phyloP scores from a whole-genome alignment of 192 early-diverging fungal genomes.

The Gigaspora rosea region DNA sequence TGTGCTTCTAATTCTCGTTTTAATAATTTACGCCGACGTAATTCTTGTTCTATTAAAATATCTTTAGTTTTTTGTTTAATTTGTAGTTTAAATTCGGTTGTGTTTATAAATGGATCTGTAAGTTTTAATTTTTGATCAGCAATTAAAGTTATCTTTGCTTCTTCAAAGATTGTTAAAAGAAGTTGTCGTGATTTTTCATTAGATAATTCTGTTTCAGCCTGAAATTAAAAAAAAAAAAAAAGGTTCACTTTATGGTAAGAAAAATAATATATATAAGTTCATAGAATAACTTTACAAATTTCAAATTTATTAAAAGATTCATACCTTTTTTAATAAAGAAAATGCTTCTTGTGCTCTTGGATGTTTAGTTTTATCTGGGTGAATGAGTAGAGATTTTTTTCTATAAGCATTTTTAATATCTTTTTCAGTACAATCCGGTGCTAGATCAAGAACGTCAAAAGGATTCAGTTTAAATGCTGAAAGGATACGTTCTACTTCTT shows the following conservation, averaged over 20 bases:
- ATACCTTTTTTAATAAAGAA: constrained; percentile 52
- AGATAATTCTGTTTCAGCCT: constrained; percentile 57
- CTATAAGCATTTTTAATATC: constrained; percentile 58
- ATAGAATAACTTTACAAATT: not conserved
- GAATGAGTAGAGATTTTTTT: constrained; percentile 62
- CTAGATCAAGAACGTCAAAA: constrained; percentile 56
- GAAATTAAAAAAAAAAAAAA: not conserved
- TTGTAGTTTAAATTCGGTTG: constrained; percentile 43
- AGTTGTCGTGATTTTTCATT: constrained; percentile 48
- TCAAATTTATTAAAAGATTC: not conserved
- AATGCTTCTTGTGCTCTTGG: constrained; percentile 57
- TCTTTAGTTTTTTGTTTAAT: constrained; percentile 56
- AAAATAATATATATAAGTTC: not conserved
- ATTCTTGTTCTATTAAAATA: constrained; percentile 54
- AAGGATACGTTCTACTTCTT: constrained; percentile 62
- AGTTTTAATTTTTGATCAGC: constrained; percentile 45
- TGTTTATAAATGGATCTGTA: constrained; percentile 46
- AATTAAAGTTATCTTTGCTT: constrained; percentile 54
- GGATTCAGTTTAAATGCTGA: constrained; percentile 56
- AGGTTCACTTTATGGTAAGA: not conserved
- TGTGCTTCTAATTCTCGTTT: constrained; percentile 63
- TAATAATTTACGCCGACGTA: constrained; percentile 49
- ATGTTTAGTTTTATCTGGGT: constrained; percentile 63
- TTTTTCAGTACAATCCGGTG: constrained; percentile 45
- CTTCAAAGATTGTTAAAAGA: constrained; percentile 54